A percentile compares a stretch with the other conserved stretches of the same genome.
These are phyloP conservation scores for Discostella pseudostelligera DNA, from an alignment of 108 stramenopile genomes.

Conservation along the genomic window DNA sequence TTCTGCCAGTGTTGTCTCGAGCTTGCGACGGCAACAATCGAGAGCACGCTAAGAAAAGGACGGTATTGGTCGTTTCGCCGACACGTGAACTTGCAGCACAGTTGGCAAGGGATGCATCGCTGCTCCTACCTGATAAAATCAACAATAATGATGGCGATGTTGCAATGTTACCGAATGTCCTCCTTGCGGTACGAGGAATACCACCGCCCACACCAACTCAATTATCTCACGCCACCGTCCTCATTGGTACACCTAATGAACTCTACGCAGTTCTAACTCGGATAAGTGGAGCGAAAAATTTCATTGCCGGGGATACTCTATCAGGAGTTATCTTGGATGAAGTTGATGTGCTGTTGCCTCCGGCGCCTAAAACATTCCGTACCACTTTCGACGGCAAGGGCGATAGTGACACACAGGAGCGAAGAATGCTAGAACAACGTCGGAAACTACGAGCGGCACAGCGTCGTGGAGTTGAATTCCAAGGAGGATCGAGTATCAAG, in stretches of 20 bases:
- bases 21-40: slow-evolving; percentile 9
- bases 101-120: slow-evolving; percentile 43
- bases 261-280: slow-evolving; percentile 46
- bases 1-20: slow-evolving; percentile 41
- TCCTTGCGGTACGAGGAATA: slow-evolving; percentile 51
- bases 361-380: slow-evolving; percentile 46
- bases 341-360: slow-evolving; percentile 56
- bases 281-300: slow-evolving; percentile 42
- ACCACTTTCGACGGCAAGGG: slow-evolving; percentile 44
- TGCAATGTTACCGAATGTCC: slow-evolving; percentile 16
- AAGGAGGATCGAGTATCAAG: slow-evolving; percentile 20
- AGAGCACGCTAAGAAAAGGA: neutral
- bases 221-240: slow-evolving; percentile 30
- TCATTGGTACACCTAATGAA: slow-evolving; percentile 56
- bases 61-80: slow-evolving; percentile 43
- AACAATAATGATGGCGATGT: slow-evolving; percentile 11
- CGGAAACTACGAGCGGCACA: slow-evolving; percentile 56
- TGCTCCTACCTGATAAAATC: slow-evolving; percentile 29
- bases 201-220: slow-evolving; percentile 40
- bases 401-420: slow-evolving; percentile 20
- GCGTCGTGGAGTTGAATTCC: slow-evolving; percentile 48
- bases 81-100: slow-evolving; percentile 54
- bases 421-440: slow-evolving; percentile 43
- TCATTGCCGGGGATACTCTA: slow-evolving; percentile 50
- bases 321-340: slow-evolving; percentile 52